Conservation (phyloP, 805 yeast genomes). For the Candida tammaniensis region DNA sequence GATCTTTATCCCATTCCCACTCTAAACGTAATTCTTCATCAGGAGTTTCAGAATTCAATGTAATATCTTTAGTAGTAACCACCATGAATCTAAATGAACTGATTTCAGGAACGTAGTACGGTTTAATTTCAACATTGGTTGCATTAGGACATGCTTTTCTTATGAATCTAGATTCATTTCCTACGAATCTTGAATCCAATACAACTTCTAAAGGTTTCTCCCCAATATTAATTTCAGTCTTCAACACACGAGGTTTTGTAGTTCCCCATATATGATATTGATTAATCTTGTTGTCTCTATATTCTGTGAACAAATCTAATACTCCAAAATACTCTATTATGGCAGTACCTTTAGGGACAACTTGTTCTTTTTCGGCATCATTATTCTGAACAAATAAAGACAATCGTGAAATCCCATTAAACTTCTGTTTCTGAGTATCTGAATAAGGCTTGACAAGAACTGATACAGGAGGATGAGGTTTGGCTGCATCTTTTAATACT, state of each 20-base stretch:
- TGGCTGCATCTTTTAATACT: constrained; percentile 28
- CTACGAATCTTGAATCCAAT: constrained; percentile 76
- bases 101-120: constrained; percentile 42
- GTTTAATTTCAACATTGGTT: constrained; percentile 68
- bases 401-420: constrained; percentile 65
- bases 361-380: constrained; percentile 10
- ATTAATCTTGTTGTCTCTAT: constrained; percentile 63
- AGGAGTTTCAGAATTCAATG: constrained; percentile 25
- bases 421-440: constrained; percentile 57
- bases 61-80: constrained; percentile 53
- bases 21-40: constrained; percentile 75
- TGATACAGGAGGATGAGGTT: constrained; percentile 24
- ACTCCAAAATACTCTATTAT: constrained; percentile 72
- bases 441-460: constrained; percentile 55
- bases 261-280: constrained; percentile 77
- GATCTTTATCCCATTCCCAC: constrained; percentile 87
- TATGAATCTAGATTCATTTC: constrained; percentile 71
- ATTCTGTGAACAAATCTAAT: constrained; percentile 60
- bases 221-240: constrained; percentile 12
- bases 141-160: constrained; percentile 62
- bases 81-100: constrained; percentile 50
- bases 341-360: constrained; percentile 45
- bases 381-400: constrained; percentile 50
- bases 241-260: constrained; percentile 43
- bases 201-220: constrained; percentile 46